Base-by-base conservation (phyloP, 768 basidiomycete genomes). In the Chiua virens region DNA sequence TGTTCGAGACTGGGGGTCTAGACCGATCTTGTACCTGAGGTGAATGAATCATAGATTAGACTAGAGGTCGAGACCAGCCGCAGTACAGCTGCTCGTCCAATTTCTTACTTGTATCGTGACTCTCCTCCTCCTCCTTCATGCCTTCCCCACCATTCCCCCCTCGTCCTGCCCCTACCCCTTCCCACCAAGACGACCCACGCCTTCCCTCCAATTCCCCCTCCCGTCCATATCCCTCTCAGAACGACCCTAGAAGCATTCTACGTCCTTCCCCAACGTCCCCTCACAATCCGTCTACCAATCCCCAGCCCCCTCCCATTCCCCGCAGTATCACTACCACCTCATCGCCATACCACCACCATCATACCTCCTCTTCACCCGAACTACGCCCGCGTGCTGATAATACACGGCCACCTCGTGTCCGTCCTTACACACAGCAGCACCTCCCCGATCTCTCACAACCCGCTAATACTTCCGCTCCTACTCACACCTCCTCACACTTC, bases 291-390 rank as follows among this genome's bases (percentile, higher is more conserved):
- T 13, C 42, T 34, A 1, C 49, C 17, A 42, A 49, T 36, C 49
- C 44, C 3, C 56, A 55, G 1, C 53, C 32, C 21, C 48, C 42
- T 44, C 52, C 54, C 20, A 43, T 47, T 10, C 37, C 53, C 28
- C 64, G 52, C 39, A 51, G 36, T 42, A 49, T 39, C 27, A 45
- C 53, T 42, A 49, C 42, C 27, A 45, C 53, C 28, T 2, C 55
- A 20, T 44, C 50, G 7, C 30, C 55, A 5, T 44, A 50, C 38
- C 51, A 56, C n/a, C 57, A 64, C 23, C 53, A 63, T 27, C 53
- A 60, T n/a, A 66, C 58, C 11, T 54, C 57, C 14, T 60, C 62
- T 49, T 65, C 67, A 0, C 67, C 57, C 23, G 58, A 60, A 38
- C 52, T 54, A 38, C 54, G 56, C 39, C 58, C 61, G 36, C 61